phyloP scores from a whole-genome alignment of 345 rosid genomes.

The Bretschneidera sinensis region DNA sequence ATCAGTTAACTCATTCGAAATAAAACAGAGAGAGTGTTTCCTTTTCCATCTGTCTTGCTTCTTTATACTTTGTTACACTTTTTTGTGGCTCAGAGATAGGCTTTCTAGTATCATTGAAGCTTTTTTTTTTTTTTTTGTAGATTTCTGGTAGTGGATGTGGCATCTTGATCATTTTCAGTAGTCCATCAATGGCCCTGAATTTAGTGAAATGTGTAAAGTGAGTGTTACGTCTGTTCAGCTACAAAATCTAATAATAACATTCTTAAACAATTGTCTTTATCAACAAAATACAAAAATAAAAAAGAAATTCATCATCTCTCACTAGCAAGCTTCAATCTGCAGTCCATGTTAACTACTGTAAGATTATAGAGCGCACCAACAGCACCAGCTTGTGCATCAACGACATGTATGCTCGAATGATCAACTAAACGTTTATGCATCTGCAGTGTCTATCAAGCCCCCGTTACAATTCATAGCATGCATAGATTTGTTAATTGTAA shows the following conservation, averaged over 20 bases:
- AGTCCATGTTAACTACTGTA: conserved; percentile 91
- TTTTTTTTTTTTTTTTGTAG: conserved; percentile 85
- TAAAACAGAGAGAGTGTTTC: no score
- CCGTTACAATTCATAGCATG: conserved; percentile 8
- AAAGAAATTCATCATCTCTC: conserved; percentile 69
- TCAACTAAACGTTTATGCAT: conserved; percentile 86
- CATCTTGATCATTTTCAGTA: conserved; percentile 69
- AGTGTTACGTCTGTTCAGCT: no score
- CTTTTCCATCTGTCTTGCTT: no score
- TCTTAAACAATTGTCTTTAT: neutral
- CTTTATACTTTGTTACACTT: no score
- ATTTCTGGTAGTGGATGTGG: conserved; percentile 95
- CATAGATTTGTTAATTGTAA: neutral
- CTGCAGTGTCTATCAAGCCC: conserved; percentile 34
- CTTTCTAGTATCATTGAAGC: conserved; percentile 92
- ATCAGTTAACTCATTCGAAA: no score
- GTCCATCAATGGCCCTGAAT: conserved; percentile 87
- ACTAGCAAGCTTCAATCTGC: conserved; percentile 91
- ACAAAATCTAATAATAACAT: neutral
- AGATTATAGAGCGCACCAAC: conserved; percentile 96
- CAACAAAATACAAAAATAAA: neutral
- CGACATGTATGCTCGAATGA: conserved; percentile 65
- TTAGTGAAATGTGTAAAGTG: neutral
- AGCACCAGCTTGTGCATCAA: conserved; percentile 95
- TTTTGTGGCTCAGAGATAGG: conserved; percentile 93